Evolutionary conservation across 2,329 filamentous ascomycete genomes (phyloP), one percentile per base, ranked within the genome.

Genomic region (Lachnum nothofagi): DNA sequence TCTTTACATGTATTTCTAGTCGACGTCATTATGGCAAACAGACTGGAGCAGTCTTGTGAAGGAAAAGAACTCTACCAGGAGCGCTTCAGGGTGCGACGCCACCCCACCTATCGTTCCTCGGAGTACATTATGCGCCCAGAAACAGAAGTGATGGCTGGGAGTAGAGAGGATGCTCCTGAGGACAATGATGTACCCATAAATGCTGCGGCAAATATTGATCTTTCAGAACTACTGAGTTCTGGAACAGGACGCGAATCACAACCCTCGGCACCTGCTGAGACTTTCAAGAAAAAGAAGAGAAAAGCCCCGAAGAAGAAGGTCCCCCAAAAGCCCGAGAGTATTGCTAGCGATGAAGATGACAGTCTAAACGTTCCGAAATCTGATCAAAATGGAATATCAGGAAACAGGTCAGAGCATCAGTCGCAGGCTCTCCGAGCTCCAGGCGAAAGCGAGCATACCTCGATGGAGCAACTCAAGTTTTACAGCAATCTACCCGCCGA

Each of bases 1-100:
- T n/a, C n/a, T n/a, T 10, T 57, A 14, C 29, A 24, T 12, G 9
- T 49, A 4, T 56, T 59, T 20, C 47, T 57, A 7, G 27, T 49
- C 20, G 57, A 59, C 42, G 19, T 52, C 24, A 33, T 51, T n/a
- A 43, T 56, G 37, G 47, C 53, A 1, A 53, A 56, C 24, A 39
- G 48, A 23, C 23, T 55, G 7, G 54, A 57, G 17, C 37, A 45
- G 14, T 39, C 49, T 34, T 44, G n/a, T 19, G 14, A 27, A n/a
- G 10, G 20, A 1, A 40, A 42, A 8, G 31, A 6, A 3, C 29
- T n/a, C 10, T 24, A 17, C 9, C 14, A 9, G 8, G 42, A 33
- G 8, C 9, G n/a, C n/a, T n/a, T 43, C 12, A 46, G 20, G 20
- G 24, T 52, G 17, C 38, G 41, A 17, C 49, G 49, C n/a, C 25